Evolutionary conservation across 2,329 filamentous ascomycete species (phyloP), one percentile per base, ranked within the genome.

Genomic region (Colletotrichum sp.): DNA sequence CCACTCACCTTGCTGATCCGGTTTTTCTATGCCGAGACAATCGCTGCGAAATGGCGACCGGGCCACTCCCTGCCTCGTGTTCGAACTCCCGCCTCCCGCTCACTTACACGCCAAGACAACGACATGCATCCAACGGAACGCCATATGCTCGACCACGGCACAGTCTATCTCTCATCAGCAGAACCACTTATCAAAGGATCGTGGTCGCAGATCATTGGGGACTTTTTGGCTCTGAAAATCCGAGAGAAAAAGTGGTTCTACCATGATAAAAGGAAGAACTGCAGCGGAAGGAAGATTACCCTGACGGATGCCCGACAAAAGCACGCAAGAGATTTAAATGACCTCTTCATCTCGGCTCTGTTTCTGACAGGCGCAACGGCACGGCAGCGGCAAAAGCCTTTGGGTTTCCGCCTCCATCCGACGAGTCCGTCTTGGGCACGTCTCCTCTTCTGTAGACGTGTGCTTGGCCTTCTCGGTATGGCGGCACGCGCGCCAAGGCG

Each of bases 401-500:
- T 12, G 6, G 55, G n/a, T 39, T 30, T 59, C 24, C 21, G 16
- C 55, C 32, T 30, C 52, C 10, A 18, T 34, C 57, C 24, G 18
- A 30, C 15, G 15, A 24, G 36, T 44, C 57, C 34, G 15, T 59
- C 32, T 2, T 26, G 30, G 36, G 21, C 16, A 49, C 4, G 28
- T 30, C 44, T 32, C 66, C 59, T 39, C 26, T 3, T n/a, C 44
- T 62, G 16, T 24, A 30, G 30, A 15, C 67, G 26, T 70, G 34
- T 70, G 55, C 69, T 76, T 76, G 73, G 73, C 69, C 28, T 44
- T 57, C n/a, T 72, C 69, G 73, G 73, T 36, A 55, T 59, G 68
- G 73, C 73, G 73, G 73, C 73, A 76, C 63, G 52, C 63, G 69
- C 69, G 73, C 73, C 73, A 76, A 76, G 73, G 55, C 73, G 57